Conservation (phyloP, 176 grass and related monocot genomes). For the Melocanna baccifera region DNA sequence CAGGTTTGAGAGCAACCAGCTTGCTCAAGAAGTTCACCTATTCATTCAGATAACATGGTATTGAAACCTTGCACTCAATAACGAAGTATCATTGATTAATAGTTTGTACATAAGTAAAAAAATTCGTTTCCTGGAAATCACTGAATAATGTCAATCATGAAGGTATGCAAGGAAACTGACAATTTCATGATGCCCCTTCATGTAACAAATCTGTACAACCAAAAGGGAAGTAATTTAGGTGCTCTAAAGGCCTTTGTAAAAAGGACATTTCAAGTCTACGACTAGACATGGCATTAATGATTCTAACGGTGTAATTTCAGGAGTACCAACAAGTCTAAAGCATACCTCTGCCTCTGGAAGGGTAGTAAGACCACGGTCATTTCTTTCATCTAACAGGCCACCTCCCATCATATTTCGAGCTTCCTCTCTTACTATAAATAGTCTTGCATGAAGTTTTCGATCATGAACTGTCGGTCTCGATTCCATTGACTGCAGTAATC, state of each 20-base stretch:
- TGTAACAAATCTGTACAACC: not conserved
- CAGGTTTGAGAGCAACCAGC: slow-evolving; percentile 76
- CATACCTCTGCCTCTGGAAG: slow-evolving; percentile 87
- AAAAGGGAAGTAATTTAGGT: slow-evolving; percentile 5
- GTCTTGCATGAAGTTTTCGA: slow-evolving; percentile 76
- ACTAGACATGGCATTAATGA: not conserved
- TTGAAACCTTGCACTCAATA: not conserved
- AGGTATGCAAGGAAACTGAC: not conserved
- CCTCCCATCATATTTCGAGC: slow-evolving; percentile 94
- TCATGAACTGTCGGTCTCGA: slow-evolving; percentile 66
- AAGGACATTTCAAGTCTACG: not conserved
- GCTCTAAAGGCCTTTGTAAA: not conserved
- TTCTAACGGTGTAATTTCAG: not conserved
- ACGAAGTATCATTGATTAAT: not conserved
- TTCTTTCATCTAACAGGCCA: slow-evolving; percentile 97
- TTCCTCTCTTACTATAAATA: slow-evolving; percentile 90
- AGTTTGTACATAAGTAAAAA: not conserved
- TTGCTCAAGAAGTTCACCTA: slow-evolving; percentile 96
- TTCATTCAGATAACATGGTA: not conserved
- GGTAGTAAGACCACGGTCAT: slow-evolving; percentile 75
- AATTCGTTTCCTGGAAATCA: not conserved
- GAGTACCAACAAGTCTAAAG: slow-evolving; percentile 5
- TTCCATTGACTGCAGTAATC: slow-evolving; percentile 73
- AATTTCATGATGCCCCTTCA: not conserved
- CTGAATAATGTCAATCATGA: not conserved